A percentile compares a stretch with the other conserved stretches of the same genome.
These are phyloP conservation scores for Aspergillus quadricinctus DNA, from an alignment of 2,329 filamentous ascomycete species.

Conservation along the genomic window DNA sequence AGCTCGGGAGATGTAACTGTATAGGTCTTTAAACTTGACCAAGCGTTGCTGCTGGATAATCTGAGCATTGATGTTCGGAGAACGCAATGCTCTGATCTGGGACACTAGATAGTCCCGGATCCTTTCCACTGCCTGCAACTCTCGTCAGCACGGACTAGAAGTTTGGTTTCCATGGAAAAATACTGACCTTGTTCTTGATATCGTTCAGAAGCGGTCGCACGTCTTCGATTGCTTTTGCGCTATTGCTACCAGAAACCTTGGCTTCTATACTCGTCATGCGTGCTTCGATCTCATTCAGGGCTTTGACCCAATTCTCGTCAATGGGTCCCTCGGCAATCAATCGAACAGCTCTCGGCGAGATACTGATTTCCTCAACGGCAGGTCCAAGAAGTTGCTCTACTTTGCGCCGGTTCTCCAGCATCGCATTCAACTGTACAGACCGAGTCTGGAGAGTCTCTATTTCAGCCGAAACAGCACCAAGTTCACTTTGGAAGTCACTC, in stretches of 20 bases:
- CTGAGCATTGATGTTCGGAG: constrained; percentile 94
- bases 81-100: constrained; percentile 89
- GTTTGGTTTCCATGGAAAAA: background rate
- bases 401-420: constrained; percentile 81
- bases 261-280: constrained; percentile 68
- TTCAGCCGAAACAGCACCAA: constrained; percentile 86
- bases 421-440: constrained; percentile 75
- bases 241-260: constrained; percentile 56
- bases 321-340: constrained; percentile 85
- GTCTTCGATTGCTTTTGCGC: constrained; percentile 75
- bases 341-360: constrained; percentile 76
- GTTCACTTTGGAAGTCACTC: constrained; percentile 86
- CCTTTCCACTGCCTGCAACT: constrained; percentile 70
- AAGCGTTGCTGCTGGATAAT: constrained; percentile 94
- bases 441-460: constrained; percentile 90
- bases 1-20: constrained; percentile 75
- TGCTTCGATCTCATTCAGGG: constrained; percentile 77
- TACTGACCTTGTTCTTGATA: constrained; percentile 68
- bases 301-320: constrained; percentile 82
- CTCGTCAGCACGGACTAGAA: constrained; percentile 7
- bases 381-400: constrained; percentile 86
- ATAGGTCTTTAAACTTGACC: constrained; percentile 82
- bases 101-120: constrained; percentile 92
- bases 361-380: constrained; percentile 84
- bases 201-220: constrained; percentile 80